Evolutionary conservation across 2,329 filamentous ascomycete species (phyloP), one percentile per base, ranked within the genome.

Genomic region (Aspergillus sp.): DNA sequence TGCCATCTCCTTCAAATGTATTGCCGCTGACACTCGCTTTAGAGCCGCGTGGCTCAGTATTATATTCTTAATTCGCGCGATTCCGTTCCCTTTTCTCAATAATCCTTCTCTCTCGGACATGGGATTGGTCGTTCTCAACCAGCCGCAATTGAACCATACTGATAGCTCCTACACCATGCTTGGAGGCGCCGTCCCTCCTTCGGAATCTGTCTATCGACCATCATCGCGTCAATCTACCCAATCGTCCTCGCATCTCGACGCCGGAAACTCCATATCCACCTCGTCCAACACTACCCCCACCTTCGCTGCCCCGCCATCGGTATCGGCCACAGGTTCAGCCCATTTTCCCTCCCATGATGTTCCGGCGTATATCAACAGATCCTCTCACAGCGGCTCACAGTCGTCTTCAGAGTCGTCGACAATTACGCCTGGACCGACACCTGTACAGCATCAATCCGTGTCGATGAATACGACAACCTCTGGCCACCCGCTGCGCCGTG

Each of bases 121-220:
- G 85, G 84, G 84, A 81, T 85, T 85, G 74, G 78, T 87, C 69
- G 79, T 87, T 72, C 77, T 87, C 71, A 82, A 81, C 80, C 91
- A 94, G 82, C 88, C 88, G 81, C 87, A 88, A 79, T 85, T 91
- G 77, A 88, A 92, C 80, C 83, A 88, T 70, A 84, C 86, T 71
- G 85, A 87, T 79, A 89, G 90, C 79, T 86, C 87, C 82, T 87
- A 84, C 80, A 90, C 88, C 84, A 90, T 92, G 81, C 80, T 84
- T 71, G 82, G 81, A 77, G 77, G 77, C 68, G 74, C 78, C 69
- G 71, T 77, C 69, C 74, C 72, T 64, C 57, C 71, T n/a, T 69
- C 71, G 54, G 80, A 82, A 71, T 76, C 77, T 45, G 66, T 71
- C 52, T 74, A 74, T 71, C 71, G 70, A 53, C 67, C 73, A 53